Evolutionary conservation across 1,284 basidiomycete genomes (phyloP), one percentile per base, ranked within the genome.

Genomic region (Ceratobasidium sp.): DNA sequence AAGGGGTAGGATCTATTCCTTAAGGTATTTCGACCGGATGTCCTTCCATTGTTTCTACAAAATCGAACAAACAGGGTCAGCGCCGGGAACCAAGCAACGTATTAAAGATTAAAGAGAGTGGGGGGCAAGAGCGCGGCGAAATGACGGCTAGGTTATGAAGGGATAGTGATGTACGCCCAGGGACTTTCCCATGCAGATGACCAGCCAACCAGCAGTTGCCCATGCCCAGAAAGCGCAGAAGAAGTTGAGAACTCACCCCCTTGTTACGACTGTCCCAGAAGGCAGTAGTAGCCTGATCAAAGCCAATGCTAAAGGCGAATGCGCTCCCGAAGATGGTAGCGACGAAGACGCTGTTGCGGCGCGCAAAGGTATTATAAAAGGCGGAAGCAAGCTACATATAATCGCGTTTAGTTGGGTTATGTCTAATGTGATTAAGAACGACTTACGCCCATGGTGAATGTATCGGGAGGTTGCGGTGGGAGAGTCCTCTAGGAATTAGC

Each of bases 211-310:
- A 51, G 48, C 47, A 47, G 62, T n/a, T 62, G 36, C 29, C 24
- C 62, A 47, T 44, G 51, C 19, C 17, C 50, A 44, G 1, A 41
- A 5, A 72, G 60, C 4, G 36, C 31, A 6, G 22, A 45, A 27
- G n/a, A 14, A 29, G 29, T 22, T n/a, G 24, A 54, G 3, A 48
- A 50, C 14, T 41, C 83, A 98, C 96, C 77, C 96, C 96, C 82
- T 89, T 87, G 88, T 99, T 99, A 92, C 95, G 95, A 66, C 85
- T 82, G 82, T 99, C 95, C 91, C 94, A 98, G 86, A 94, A 93
- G 56, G 89, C 86, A 77, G 90, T 90, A 76, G 97, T 89, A 59
- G 87, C 93, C 63, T 90, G 79, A 85, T 99, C 97, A 83, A 95
- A 98, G 60, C 92, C 92, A 79, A 99, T 88, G 73, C 93, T 93